These are phyloP conservation scores for Persicaria maculosa DNA, from an alignment of 148 eudicot genomes.

Conservation along the genomic window DNA sequence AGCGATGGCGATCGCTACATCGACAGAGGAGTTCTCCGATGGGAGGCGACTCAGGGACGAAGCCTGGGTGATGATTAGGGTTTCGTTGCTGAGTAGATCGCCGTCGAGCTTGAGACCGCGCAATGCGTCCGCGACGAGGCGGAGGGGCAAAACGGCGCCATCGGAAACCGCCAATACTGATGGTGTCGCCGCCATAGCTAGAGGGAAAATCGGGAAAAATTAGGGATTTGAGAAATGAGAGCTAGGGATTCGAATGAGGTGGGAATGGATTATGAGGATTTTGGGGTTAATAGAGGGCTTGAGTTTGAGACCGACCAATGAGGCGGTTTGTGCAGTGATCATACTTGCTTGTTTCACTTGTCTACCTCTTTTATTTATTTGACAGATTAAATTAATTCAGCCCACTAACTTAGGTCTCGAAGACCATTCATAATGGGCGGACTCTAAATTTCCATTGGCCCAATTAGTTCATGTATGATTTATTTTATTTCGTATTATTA, in stretches of 20 bases:
- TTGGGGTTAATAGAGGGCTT: neutral
- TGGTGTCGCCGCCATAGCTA: slow-evolving; percentile 16
- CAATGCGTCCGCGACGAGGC: slow-evolving; percentile 11
- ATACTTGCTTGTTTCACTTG: too few species aligned
- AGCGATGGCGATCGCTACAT: slow-evolving; percentile 40
- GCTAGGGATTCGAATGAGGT: neutral
- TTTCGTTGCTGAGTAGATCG: slow-evolving; percentile 14
- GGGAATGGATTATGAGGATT: neutral
- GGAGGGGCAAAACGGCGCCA: slow-evolving; percentile 20
- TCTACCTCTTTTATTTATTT: too few species aligned
- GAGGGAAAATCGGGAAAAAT: neutral
- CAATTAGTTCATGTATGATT: too few species aligned
- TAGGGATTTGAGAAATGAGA: slow-evolving; percentile 1
- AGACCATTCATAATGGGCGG: too few species aligned
- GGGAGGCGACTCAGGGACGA: slow-evolving; percentile 32
- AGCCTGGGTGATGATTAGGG: slow-evolving; percentile 26
- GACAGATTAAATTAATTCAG: too few species aligned
- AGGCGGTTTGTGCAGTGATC: too few species aligned
- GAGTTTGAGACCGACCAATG: too few species aligned
- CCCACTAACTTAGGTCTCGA: too few species aligned
- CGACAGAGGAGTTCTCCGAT: slow-evolving; percentile 50
- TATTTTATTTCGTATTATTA: too few species aligned
- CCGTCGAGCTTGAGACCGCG: slow-evolving; percentile 14
- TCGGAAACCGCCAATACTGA: slow-evolving; percentile 26
- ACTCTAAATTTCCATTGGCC: too few species aligned